A percentile compares a stretch with the other conserved stretches of the same genome.
These are phyloP conservation scores for Citrus unshiu DNA, from an alignment of 345 rosid genomes.

Conservation along the genomic window DNA sequence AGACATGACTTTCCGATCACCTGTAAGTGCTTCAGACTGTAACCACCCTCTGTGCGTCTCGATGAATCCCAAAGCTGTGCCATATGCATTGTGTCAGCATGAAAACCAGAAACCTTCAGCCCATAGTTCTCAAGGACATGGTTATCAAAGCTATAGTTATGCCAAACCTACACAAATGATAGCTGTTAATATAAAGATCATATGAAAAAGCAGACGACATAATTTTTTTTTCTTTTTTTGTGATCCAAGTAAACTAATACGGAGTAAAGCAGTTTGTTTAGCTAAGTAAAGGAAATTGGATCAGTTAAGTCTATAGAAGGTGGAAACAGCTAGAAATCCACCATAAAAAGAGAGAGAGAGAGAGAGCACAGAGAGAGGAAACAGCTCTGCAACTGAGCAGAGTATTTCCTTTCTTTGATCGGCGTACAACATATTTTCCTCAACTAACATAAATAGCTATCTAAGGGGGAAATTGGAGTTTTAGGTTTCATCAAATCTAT, in stretches of 20 bases:
- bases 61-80: slow-evolving; percentile 95
- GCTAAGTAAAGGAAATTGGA: not conserved
- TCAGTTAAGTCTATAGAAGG: not conserved
- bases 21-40: slow-evolving; percentile 95
- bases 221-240: not conserved
- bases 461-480: too few relatives aligned
- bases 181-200: slow-evolving; percentile 4
- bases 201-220: not conserved
- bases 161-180: slow-evolving; percentile 72
- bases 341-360: not conserved
- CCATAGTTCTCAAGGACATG: slow-evolving; percentile 83
- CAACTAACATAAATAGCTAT: too few relatives aligned
- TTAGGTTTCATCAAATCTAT: not conserved
- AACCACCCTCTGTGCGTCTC: slow-evolving; percentile 70
- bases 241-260: not conserved
- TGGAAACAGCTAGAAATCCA: not conserved
- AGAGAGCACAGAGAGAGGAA: too few relatives aligned
- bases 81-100: slow-evolving; percentile 74
- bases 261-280: not conserved
- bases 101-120: slow-evolving; percentile 74
- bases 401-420: too few relatives aligned
- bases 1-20: slow-evolving; percentile 57
- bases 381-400: too few relatives aligned
- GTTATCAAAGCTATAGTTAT: slow-evolving; percentile 93
- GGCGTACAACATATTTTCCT: too few relatives aligned